Conservation (phyloP, 2,329 filamentous ascomycete species). For the Talaromyces sp. region DNA sequence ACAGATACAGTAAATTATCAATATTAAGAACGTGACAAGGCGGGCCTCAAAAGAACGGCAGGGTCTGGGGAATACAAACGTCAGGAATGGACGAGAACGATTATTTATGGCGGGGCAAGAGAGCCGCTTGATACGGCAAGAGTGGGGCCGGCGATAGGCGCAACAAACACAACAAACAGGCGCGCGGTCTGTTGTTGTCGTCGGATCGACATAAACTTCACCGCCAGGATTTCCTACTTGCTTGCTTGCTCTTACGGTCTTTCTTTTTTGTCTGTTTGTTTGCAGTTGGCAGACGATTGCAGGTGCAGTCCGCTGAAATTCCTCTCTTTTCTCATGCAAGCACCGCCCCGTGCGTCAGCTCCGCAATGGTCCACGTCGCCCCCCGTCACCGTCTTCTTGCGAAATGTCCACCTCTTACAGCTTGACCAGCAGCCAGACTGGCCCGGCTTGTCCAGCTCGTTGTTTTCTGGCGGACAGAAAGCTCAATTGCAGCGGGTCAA, state of each 20-base stretch:
- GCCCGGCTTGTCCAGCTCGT: slow-evolving; percentile 65
- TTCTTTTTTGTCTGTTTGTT: neutral
- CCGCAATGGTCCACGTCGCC: slow-evolving; percentile 40
- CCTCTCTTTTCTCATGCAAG: slow-evolving; percentile 23
- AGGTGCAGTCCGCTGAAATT: neutral
- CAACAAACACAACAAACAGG: slow-evolving; percentile 15
- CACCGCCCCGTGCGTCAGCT: slow-evolving; percentile 18
- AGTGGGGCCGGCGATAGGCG: slow-evolving; percentile 5
- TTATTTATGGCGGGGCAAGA: slow-evolving; percentile 6
- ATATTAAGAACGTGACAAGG: neutral
- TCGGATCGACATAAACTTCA: neutral
- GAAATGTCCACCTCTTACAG: slow-evolving; percentile 76
- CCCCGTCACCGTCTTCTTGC: slow-evolving; percentile 64
- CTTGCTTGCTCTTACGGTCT: neutral
- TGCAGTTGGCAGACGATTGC: neutral
- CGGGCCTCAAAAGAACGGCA: neutral
- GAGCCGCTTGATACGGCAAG: neutral
- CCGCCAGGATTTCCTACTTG: neutral
- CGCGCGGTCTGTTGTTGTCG: slow-evolving; percentile 17
- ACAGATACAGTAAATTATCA: neutral
- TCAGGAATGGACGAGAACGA: neutral
- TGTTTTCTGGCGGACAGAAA: slow-evolving; percentile 64
- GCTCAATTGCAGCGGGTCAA: slow-evolving; percentile 79
- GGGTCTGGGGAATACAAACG: neutral
- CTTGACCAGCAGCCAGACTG: slow-evolving; percentile 72